phyloP scores from a whole-genome alignment of 805 yeast genomes.

The Candida xyloterini region DNA sequence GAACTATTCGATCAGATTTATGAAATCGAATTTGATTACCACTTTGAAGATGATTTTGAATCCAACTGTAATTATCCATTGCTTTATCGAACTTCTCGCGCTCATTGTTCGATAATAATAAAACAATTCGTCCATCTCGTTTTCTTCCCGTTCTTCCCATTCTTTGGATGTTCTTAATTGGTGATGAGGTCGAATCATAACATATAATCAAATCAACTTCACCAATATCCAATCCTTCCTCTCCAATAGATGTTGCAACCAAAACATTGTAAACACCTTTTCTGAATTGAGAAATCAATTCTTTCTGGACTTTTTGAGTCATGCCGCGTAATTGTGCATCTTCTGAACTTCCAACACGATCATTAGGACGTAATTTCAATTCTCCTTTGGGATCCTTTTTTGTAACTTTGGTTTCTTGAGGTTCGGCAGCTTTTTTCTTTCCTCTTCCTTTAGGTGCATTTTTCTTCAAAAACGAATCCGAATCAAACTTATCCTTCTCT shows the following conservation, averaged over 20 bases:
- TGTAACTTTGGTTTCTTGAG: conserved; percentile 26
- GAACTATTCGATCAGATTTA: conserved; percentile 66
- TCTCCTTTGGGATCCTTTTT: conserved; percentile 16
- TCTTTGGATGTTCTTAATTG: conserved; percentile 88
- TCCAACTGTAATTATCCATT: conserved; percentile 73
- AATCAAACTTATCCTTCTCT: conserved; percentile 68
- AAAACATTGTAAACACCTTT: conserved; percentile 70
- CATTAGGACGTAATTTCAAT: conserved; percentile 33
- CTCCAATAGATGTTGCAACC: conserved; percentile 97
- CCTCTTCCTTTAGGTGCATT: conserved; percentile 40
- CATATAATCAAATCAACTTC: conserved; percentile 94
- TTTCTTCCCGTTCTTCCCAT: conserved; percentile 99
- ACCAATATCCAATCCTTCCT: conserved; percentile 97
- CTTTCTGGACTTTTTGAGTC: conserved; percentile 87
- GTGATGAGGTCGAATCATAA: conserved; percentile 89
- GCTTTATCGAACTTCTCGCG: conserved; percentile 77
- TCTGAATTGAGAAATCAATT: conserved; percentile 70
- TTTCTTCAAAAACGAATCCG: conserved; percentile 44
- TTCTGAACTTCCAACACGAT: conserved; percentile 62
- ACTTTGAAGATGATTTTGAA: conserved; percentile 64
- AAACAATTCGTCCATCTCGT: conserved; percentile 77
- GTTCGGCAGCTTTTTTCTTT: conserved; percentile 31
- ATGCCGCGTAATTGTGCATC: conserved; percentile 79
- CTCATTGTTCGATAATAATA: conserved; percentile 76
- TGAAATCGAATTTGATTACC: conserved; percentile 43